Evolutionary conservation across 75 land plant species (phyloP).

Genomic region (Ceratopteris richardii): DNA sequence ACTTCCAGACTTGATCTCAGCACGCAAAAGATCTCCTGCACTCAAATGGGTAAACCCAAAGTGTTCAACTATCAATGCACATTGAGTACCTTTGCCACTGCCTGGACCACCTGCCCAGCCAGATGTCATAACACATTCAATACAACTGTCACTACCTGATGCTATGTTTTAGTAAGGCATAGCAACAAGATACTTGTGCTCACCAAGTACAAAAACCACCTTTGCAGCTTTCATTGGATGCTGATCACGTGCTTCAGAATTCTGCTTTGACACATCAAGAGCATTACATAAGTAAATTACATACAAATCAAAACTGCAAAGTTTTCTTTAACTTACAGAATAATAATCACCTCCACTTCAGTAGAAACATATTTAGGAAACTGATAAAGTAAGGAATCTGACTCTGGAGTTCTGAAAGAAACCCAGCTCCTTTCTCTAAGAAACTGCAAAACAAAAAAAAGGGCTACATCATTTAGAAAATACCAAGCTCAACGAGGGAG

Average conservation of each 20-base stretch:
- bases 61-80: conserved; percentile 67
- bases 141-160: neutral
- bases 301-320: no score
- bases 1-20: conserved; percentile 78
- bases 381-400: no score
- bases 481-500: no score
- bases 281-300: no score
- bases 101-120: conserved; percentile 89
- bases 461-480: no score
- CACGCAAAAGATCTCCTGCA: conserved; percentile 87
- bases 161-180: neutral
- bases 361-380: no score
- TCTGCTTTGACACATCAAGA: neutral
- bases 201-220: conserved; percentile 15
- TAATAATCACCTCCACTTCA: no score
- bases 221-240: neutral
- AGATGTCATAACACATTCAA: no score
- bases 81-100: conserved; percentile 91
- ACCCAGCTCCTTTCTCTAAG: no score
- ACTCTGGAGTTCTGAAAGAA: no score
- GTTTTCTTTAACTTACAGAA: no score
- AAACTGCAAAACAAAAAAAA: no score
- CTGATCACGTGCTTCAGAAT: neutral
- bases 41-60: conserved; percentile 83
- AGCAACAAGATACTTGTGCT: neutral